Evolutionary conservation across 768 basidiomycete genomes (phyloP), one percentile per base, ranked within the genome.

Genomic region (Boletus subcaerulescens): DNA sequence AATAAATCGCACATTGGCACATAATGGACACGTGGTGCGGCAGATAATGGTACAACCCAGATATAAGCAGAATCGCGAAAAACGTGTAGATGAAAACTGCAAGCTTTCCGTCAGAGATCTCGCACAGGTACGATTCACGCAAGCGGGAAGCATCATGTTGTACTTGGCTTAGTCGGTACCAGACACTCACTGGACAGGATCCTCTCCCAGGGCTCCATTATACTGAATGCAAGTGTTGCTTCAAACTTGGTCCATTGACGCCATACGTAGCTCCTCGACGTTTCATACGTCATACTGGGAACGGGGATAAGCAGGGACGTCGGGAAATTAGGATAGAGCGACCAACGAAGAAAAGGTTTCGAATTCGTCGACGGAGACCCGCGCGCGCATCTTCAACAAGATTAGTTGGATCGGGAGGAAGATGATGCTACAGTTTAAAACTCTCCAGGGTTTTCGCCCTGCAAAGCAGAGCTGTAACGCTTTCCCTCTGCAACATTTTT

Each of bases 161-260:
- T 35, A 35, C 33, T 35, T 11, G 33, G 11, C 12, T 5, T 35
- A 14, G 32, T 32, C 8, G 4, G 33, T 14, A 14, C 33, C 6
- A n/a, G 2, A 14, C 20, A 51, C 85, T 63, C 60, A 87, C 86
- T 60, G 54, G 83, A 74, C 45, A 86, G 58, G 24, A 79, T 48
- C 63, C 84, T 84, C 73, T 89, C 87, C 86, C 86, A 87, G 50
- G 81, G 78, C 67, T 88, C 85, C 55, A 86, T 73, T 72, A 87
- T 78, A 18, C 75, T 73, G 35, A 86, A 69, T 5, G 76, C 86
- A 50, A 83, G 78, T 0, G 83, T 85, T 9, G 78, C 73, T 65
- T 86, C 85, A 40, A 70, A 56, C 56, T 64, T 70, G 42, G 49
- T 45, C 42, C 65, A 56, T 44, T 68, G 68, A 29, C 70, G 66